Evolutionary conservation across 371 early-diverging fungal species (phyloP), one percentile per base, ranked within the genome.

Genomic region (Mortierella sp.): DNA sequence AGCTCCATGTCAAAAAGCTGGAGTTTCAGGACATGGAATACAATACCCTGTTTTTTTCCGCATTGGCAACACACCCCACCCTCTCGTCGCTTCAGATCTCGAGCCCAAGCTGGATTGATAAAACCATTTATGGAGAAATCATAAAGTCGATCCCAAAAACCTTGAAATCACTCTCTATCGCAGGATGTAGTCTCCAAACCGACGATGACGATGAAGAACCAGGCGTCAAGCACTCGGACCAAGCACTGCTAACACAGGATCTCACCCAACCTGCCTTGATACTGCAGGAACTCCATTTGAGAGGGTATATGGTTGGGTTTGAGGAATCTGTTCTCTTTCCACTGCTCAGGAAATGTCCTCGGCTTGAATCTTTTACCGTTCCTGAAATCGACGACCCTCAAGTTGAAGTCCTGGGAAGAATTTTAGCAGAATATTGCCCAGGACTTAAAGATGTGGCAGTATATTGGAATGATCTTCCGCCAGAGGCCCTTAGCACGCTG

Each of bases 251-350:
- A 26, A 12, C 3, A 22, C n/a, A 19, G n/a, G 51, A 26, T 8
- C 54, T 37, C 7, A 37, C 7, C 37, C 37, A 19, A 43, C 45
- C 45, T 13, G 19, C 19, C 45, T 19, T 43, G 22, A 28, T 22
- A 54, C 54, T 54, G 13, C 54, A 28, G 19, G 54, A 54, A 19
- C 54, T 54, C 28, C 54, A 54, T 54, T 17, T 54, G 9, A 54
- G 12, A 28, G 1, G 54, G 3, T 2, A 13, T 6, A 54, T 54
- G 54, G 2, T 54, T 17, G 3, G 29, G 29, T 23, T 1, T 3
- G 53, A 22, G 22, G 29, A 4, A 10, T 26, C 26, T 2, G 29
- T 53, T 8, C 13, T 53, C 3, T 53, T 53, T 22, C 53, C 53
- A 22, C 23, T 53, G 53, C 29, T 53, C 22, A 22, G 53, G 53